Base-by-base conservation (phyloP, 2,329 filamentous ascomycete genomes). In the Trichoderma polysporum region DNA sequence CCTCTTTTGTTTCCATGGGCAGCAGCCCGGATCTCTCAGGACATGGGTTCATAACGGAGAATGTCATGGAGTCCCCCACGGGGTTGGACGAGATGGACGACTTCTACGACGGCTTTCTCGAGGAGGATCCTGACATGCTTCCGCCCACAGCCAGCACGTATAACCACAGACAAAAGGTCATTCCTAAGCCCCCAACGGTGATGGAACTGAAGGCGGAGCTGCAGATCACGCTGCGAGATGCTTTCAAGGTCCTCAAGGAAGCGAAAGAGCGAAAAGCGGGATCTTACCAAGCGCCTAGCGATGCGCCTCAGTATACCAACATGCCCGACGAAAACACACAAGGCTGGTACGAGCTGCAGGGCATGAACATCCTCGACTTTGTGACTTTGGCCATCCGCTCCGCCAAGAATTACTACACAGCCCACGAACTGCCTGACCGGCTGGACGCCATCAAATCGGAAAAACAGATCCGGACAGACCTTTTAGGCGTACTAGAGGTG, bases 101-200 rank as follows among this genome's bases (percentile, higher is more conserved):
- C 22, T 85, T 82, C 53, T 86, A 88, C 56, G 86, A 89, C 31
- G 76, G 72, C 62, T 86, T 87, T 73, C 86, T 87, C 35, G 87
- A 90, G 67, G 83, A 84, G 22, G 91, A 93, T 68, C 86, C 88
- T 33, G 86, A 90, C 68, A 94, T 99, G 88, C 88, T 97, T 3
- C 94, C 95, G n/a, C 95, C 95, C 0, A 99, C 95, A 0, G 93
- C 94, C 47, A 97, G 94, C 84, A 99, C 95, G 3, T 99, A 98
- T 79, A 93, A 92, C 71, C 89, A 93, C 74, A 90, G 91, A 72
- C 90, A 92, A 68, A 92, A 93, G 73, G 89, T 90, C 66, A 85
- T 97, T 25, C 88, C 92, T 12, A 94, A 91, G 59, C 92, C 94
- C 45, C 95, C 95, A 9, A 91, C 95, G 68, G 88, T 94, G 70